Evolutionary conservation across 306 rosid genomes (phyloP), one percentile per base, ranked within the genome.

Genomic region (Spatholobus suberectus): DNA sequence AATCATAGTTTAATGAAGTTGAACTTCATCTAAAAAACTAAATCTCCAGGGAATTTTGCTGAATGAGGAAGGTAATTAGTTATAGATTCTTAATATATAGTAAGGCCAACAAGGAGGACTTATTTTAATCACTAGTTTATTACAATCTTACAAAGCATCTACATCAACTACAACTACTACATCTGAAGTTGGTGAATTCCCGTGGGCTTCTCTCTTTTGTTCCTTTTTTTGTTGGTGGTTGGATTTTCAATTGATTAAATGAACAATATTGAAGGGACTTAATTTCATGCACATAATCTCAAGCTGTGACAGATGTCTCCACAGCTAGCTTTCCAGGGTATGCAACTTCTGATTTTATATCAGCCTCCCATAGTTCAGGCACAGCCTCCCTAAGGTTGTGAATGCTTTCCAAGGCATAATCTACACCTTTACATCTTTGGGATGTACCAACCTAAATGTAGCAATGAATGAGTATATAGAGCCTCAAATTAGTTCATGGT

Each of bases 311-410:
- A 17, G 97, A 87, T 23, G 98, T 92, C 83, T 94, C 97, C 87
- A 94, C 97, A 24, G 91, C 83, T 83, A 94, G 86, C 32, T 94
- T 94, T 44, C 90, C 90, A 63, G 99, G 58, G 87, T 89, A 93
- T 23, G 86, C 86, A 68, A 89, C 94, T 81, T 91, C 94, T 58
- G 98, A 86, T 94, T 89, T 91, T 20, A 61, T 85, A 11, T 91
- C 97, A 82, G 67, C 89, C 15, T 96, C 93, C 98, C 97, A 94
- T 59, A 96, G 88, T 87, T 94, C 93, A 63, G 94, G 89, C 66
- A 96, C 71, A 21, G 98, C 98, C 55, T 96, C 99, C 65, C 89
- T 96, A 1, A 96, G 94, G 73, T 96, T 96, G 87, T 96, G 98
- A 68, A 94, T 94, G 83, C 97, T 96, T 85, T 94, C 98, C 73